phyloP scores from a whole-genome alignment of 345 rosid species.

The Eucalyptus shirleyi region DNA sequence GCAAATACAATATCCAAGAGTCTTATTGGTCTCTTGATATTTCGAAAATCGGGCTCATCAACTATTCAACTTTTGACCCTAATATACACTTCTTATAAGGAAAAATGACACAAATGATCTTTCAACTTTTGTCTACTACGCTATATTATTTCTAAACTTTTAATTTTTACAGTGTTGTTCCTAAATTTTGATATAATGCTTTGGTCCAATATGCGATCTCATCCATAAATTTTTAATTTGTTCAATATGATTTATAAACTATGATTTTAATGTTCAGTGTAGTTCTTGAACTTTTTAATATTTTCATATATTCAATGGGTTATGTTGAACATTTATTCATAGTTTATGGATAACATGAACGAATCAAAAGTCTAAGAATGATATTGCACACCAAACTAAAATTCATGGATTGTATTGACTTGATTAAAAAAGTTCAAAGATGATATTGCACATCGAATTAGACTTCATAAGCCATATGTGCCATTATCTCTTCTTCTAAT shows the following conservation, averaged over 20 bases:
- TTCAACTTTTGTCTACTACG: rapidly evolving
- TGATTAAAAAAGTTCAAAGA: too few relatives aligned
- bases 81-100: not conserved
- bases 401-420: not conserved
- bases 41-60: rapidly evolving
- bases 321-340: not conserved
- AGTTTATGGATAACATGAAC: not conserved
- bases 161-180: not conserved
- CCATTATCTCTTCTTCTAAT: not conserved
- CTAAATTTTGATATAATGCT: not conserved
- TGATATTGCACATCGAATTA: not conserved
- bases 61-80: rapidly evolving
- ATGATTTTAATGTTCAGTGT: not conserved
- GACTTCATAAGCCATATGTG: rapidly evolving
- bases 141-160: rapidly evolving
- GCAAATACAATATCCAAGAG: rapidly evolving
- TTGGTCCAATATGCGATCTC: not conserved
- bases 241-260: not conserved
- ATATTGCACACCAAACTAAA: too few relatives aligned
- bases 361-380: not conserved
- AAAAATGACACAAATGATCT: rapidly evolving
- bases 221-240: too few relatives aligned
- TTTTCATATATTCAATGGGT: not conserved
- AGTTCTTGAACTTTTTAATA: not conserved
- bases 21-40: not conserved